Conservation (phyloP, 73 alveolate genomes). For the Paramecium biaurelia region DNA sequence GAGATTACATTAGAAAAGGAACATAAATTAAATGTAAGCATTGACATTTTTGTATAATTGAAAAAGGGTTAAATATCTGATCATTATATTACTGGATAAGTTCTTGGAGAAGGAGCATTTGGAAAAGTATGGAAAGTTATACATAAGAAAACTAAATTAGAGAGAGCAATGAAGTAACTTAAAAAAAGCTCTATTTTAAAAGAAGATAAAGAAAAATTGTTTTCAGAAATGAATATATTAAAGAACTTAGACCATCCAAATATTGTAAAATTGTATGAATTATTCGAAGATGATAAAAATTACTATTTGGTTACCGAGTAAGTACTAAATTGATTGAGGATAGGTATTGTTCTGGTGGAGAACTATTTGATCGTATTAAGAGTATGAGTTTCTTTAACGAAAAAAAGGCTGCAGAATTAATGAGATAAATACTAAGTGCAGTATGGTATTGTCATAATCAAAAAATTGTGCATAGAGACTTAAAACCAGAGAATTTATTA, state of each 20-base stretch:
- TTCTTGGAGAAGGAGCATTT: constrained; percentile 73
- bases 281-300: constrained; percentile 74
- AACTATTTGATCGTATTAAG: constrained; percentile 78
- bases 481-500: constrained; percentile 93
- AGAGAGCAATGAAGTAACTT: constrained; percentile 89
- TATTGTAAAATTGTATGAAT: constrained; percentile 84
- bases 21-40: not conserved
- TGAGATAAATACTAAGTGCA: constrained; percentile 81
- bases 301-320: constrained; percentile 87
- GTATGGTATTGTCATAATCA: constrained; percentile 86
- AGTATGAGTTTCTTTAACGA: constrained; percentile 36
- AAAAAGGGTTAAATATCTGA: constrained; percentile 54
- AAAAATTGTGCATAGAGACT: constrained; percentile 91
- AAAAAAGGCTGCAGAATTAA: constrained; percentile 81
- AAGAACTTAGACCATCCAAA: constrained; percentile 90
- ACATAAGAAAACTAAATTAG: constrained; percentile 70
- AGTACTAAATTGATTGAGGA: not conserved
- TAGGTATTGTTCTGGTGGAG: constrained; percentile 88
- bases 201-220: constrained; percentile 61
- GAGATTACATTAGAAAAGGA: not conserved
- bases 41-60: constrained; percentile 47
- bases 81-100: constrained; percentile 45
- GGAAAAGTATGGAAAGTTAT: constrained; percentile 90
- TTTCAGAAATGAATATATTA: constrained; percentile 81
- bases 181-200: constrained; percentile 70